Evolutionary conservation across 2,329 filamentous ascomycete genomes (phyloP).

Genomic region (Stagonosporopsis tanaceti): DNA sequence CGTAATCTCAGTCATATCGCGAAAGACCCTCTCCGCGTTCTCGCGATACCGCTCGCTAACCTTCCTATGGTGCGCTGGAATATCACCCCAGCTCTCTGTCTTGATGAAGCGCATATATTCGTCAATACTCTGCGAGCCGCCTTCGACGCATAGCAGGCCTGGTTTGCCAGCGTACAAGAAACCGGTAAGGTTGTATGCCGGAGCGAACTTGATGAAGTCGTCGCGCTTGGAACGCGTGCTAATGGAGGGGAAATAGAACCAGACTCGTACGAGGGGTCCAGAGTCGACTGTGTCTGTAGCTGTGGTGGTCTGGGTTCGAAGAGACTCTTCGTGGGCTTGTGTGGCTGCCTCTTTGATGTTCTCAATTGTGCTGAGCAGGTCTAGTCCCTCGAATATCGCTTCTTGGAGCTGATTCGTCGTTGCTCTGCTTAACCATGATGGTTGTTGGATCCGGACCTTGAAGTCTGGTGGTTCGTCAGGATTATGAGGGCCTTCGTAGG

Average conservation of each 20-base stretch:
- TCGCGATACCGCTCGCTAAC: constrained; percentile 65
- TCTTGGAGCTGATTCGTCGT: constrained; percentile 28
- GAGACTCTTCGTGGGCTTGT: background rate
- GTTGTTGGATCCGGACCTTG: constrained; percentile 35
- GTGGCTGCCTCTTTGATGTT: constrained; percentile 30
- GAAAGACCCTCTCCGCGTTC: constrained; percentile 54
- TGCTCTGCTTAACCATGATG: constrained; percentile 35
- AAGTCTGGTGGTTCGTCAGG: constrained; percentile 30
- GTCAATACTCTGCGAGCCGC: constrained; percentile 58
- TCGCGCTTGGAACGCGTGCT: constrained; percentile 66
- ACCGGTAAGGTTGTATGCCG: constrained; percentile 62
- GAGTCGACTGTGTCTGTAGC: background rate
- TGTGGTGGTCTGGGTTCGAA: background rate
- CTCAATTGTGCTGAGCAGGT: constrained; percentile 35
- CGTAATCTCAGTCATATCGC: constrained; percentile 66
- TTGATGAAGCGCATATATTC: constrained; percentile 70
- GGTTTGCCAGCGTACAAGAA: constrained; percentile 69
- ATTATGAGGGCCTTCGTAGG: constrained; percentile 6
- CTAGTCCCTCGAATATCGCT: constrained; percentile 11
- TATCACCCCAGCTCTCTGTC: constrained; percentile 69
- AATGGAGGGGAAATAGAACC: constrained; percentile 71
- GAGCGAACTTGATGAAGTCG: constrained; percentile 64
- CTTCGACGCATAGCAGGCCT: constrained; percentile 63
- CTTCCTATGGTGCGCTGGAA: constrained; percentile 68
- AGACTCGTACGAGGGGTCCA: constrained; percentile 59